Conservation (phyloP, 148 eudicot genomes). For the Diospyros kaki region DNA sequence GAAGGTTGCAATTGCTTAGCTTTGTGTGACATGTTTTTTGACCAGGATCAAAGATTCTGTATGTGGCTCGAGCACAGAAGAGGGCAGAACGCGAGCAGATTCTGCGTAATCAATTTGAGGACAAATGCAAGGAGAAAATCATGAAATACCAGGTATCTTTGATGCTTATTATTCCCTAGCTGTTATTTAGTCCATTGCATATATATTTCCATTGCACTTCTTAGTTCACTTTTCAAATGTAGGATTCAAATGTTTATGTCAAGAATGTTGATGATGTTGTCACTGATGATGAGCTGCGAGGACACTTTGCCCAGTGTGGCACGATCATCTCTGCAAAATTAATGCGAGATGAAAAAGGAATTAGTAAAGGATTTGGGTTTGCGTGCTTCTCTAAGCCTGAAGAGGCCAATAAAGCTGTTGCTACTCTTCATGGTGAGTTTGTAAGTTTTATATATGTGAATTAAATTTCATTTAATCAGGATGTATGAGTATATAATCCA, state of each 20-base stretch:
- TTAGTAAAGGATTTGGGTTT: constrained; percentile 77
- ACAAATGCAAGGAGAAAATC: constrained; percentile 60
- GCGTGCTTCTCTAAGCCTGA: constrained; percentile 61
- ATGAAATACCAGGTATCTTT: constrained; percentile 53
- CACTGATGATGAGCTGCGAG: constrained; percentile 58
- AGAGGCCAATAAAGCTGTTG: constrained; percentile 63
- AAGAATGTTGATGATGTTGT: constrained; percentile 70
- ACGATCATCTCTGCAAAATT: constrained; percentile 68
- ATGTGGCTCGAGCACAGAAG: constrained; percentile 79
- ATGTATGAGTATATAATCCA: not conserved
- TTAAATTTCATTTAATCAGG: not conserved
- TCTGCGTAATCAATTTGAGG: constrained; percentile 57
- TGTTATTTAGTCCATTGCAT: not conserved
- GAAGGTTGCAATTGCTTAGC: not conserved
- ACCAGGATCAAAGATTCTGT: constrained; percentile 65
- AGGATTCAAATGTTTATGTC: constrained; percentile 76
- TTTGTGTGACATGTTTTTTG: constrained; percentile 3
- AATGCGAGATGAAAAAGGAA: constrained; percentile 67
- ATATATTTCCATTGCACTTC: not conserved
- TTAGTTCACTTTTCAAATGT: constrained; percentile 1
- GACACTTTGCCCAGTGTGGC: constrained; percentile 67
- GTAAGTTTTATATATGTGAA: not conserved
- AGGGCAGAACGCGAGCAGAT: constrained; percentile 69
- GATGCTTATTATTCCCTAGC: not conserved
- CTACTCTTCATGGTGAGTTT: constrained; percentile 53